Evolutionary conservation across 1,139 yeast species (phyloP).

Genomic region (Yamadazyma dushanensis): DNA sequence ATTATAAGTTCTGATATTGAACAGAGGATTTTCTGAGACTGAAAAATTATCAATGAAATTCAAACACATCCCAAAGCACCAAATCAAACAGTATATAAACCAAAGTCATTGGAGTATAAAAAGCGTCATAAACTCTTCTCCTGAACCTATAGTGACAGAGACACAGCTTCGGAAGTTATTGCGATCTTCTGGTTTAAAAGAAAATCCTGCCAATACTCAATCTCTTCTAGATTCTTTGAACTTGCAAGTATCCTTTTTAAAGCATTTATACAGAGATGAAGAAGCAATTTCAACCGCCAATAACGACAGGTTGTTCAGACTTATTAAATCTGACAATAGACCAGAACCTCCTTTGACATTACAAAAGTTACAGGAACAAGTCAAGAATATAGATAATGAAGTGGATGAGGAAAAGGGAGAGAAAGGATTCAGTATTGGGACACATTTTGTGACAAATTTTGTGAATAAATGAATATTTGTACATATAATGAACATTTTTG

Average conservation of each 20-base stretch:
- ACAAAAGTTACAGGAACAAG: constrained; percentile 21
- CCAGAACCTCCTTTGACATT: constrained; percentile 26
- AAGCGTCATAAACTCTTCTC: constrained; percentile 19
- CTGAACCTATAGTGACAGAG: constrained; percentile 9
- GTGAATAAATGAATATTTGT: neutral
- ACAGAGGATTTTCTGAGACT: neutral
- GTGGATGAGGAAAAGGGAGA: constrained; percentile 33
- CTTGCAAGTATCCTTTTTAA: constrained; percentile 48
- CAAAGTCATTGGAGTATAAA: constrained; percentile 27
- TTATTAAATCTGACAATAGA: constrained; percentile 35
- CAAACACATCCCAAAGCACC: neutral
- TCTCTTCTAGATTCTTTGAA: constrained; percentile 33
- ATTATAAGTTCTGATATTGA: neutral
- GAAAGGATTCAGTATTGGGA: constrained; percentile 11
- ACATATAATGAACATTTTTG: neutral
- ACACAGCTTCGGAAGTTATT: constrained; percentile 31
- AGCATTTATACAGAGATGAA: constrained; percentile 35
- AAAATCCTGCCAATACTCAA: constrained; percentile 20
- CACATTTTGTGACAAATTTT: constrained; percentile 11
- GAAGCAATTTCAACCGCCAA: constrained; percentile 10
- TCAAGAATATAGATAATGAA: constrained; percentile 17
- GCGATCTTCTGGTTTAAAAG: constrained; percentile 46
- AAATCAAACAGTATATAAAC: constrained; percentile 2
- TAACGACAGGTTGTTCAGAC: constrained; percentile 32
- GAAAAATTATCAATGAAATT: neutral